Evolutionary conservation across 768 basidiomycete genomes (phyloP), one percentile per base, ranked within the genome.

Genomic region (Coprinopsis marcescibilis): DNA sequence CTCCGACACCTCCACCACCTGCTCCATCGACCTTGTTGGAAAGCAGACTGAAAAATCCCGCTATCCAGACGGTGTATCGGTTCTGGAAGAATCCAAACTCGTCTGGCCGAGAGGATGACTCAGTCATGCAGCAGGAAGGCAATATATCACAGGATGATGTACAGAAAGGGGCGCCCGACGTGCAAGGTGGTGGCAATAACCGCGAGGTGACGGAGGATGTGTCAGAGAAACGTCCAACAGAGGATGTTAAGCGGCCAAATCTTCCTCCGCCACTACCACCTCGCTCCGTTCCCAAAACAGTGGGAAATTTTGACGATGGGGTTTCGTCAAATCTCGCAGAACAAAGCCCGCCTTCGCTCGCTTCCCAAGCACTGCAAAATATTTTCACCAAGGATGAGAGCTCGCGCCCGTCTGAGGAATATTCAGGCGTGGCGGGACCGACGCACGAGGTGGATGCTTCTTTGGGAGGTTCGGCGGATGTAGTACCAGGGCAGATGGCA

Each of bases 41-140:
- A 17, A 63, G 61, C 42, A 68, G 70, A 57, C 52, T 65, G 19
- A 77, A 77, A 60, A 71, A 73, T 39, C 75, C 77, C 7, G 75
- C 78, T 17, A 78, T 86, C 26, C 80, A 80, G 60, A 77, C 71
- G 48, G 75, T 89, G 48, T 88, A 88, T 60, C 78, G 85, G 10
- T 67, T 91, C 44, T 88, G 84, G 81, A 86, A 85, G 57, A 76
- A 67, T 38, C 76, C 80, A 12, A 58, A 62, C 12, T 42, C 50
- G 23, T 35, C 55, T 4, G 57, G 50, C 11, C 54, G 55, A 45
- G 55, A 55, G 41, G 29, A 23, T 26, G 59, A 54, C 10, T 21
- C 6, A 10, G 19, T 6, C 7, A 12, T 8, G 15, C 15, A 8
- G 8, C 35, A 36, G 35, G n/a, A n/a, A n/a, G 15, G 38, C 38